Conservation (phyloP, 2,329 filamentous ascomycete species). For the Emericellopsis cladophorae region DNA sequence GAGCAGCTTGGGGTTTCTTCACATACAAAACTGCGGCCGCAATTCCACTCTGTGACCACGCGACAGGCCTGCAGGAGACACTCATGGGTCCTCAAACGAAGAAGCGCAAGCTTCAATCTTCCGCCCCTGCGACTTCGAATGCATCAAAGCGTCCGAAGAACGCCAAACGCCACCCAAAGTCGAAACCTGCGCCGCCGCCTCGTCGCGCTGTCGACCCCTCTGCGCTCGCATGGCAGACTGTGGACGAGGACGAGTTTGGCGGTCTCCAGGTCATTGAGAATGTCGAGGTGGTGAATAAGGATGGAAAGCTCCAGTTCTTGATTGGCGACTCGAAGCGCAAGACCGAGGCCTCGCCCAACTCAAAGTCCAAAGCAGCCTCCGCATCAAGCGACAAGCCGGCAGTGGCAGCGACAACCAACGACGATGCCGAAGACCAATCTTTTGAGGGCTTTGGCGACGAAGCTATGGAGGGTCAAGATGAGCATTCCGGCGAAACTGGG, state of each 20-base stretch:
- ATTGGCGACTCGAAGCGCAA: constrained; percentile 10
- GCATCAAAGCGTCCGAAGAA: constrained; percentile 14
- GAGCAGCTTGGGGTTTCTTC: no score
- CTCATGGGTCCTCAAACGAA: constrained; percentile 19
- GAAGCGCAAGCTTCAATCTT: constrained; percentile 24
- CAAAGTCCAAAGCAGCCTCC: constrained; percentile 3
- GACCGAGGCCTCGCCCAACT: no score
- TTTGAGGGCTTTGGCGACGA: constrained; percentile 51
- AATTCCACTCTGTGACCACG: no score
- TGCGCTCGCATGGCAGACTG: constrained; percentile 51
- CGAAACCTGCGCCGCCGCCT: background rate
- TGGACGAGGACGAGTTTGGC: constrained; percentile 79
- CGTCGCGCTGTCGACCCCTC: constrained; percentile 27
- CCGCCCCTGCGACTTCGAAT: constrained; percentile 11
- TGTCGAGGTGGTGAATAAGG: constrained; percentile 68
- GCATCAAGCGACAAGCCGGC: constrained; percentile 2
- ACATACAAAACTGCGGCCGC: no score
- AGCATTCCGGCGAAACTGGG: constrained; percentile 18
- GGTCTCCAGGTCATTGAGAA: constrained; percentile 86
- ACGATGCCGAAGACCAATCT: constrained; percentile 34
- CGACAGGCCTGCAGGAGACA: no score
- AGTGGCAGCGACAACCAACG: constrained; percentile 7
- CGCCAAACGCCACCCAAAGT: constrained; percentile 8
- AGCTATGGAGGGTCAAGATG: constrained; percentile 16
- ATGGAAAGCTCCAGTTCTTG: constrained; percentile 45